A percentile compares a stretch with the other conserved stretches of the same genome.
phyloP scores from a whole-genome alignment of 257 asterid species.

The Solanum chiquidenum region DNA sequence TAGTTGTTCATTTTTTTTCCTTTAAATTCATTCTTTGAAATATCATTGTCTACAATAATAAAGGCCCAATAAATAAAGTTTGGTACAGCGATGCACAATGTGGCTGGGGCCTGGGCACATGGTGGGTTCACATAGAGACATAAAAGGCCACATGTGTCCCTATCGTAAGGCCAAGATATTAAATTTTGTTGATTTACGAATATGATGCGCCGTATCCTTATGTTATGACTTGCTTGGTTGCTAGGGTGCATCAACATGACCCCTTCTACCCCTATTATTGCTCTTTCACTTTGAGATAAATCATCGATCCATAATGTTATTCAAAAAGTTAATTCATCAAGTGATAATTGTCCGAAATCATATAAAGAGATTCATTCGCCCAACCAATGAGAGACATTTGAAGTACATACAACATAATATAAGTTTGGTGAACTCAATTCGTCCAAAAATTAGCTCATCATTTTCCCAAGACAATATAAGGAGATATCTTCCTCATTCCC shows the following conservation, averaged over 20 bases:
- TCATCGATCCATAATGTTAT: background rate
- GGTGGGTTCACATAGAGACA: conserved; percentile 3
- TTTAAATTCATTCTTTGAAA: background rate
- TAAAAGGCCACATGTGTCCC: background rate
- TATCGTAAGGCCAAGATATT: background rate
- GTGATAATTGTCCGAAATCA: background rate
- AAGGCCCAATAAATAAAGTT: background rate
- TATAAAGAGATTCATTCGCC: background rate
- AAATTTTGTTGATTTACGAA: background rate
- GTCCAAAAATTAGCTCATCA: background rate
- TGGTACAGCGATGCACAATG: conserved; percentile 1
- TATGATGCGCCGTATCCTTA: background rate
- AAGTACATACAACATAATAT: background rate
- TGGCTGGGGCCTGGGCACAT: conserved; percentile 1
- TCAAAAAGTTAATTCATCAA: background rate
- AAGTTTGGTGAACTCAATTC: background rate
- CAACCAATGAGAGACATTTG: background rate
- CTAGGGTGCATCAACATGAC: conserved; percentile 1
- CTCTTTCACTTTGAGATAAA: background rate
- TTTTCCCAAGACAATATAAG: background rate
- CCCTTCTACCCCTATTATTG: background rate
- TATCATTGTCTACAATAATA: background rate
- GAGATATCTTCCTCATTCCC: background rate
- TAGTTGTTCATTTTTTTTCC: background rate
- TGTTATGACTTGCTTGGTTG: conserved; percentile 5